These are phyloP conservation scores for Dactylellina sp. DNA, from an alignment of 2,329 filamentous ascomycete species.

Conservation along the genomic window DNA sequence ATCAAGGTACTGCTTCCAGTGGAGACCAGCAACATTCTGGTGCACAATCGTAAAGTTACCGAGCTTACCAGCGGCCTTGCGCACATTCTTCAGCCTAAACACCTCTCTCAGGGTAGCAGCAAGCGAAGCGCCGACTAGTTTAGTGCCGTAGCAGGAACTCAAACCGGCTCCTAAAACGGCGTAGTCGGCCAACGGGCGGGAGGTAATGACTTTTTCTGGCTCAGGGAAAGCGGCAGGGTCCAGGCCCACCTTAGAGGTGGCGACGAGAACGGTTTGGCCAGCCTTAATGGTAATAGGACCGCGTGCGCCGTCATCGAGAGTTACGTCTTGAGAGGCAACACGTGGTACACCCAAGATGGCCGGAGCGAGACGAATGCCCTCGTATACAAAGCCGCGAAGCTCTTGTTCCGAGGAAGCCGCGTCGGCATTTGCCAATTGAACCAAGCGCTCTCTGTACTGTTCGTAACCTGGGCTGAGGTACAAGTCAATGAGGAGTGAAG, in stretches of 20 bases:
- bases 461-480: constrained; percentile 68
- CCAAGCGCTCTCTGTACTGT: constrained; percentile 68
- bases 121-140: constrained; percentile 64
- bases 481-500: constrained; percentile 69
- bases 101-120: constrained; percentile 66
- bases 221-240: constrained; percentile 64
- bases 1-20: constrained; percentile 68
- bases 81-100: constrained; percentile 65
- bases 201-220: constrained; percentile 65
- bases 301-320: constrained; percentile 66
- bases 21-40: constrained; percentile 66
- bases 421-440: constrained; percentile 67
- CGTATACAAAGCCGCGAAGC: constrained; percentile 69
- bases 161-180: constrained; percentile 64
- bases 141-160: constrained; percentile 65
- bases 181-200: constrained; percentile 64
- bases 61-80: constrained; percentile 63
- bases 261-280: constrained; percentile 65
- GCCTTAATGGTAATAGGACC: constrained; percentile 67
- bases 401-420: constrained; percentile 65
- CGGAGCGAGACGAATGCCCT: constrained; percentile 69
- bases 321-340: constrained; percentile 65
- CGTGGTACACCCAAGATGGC: constrained; percentile 69
- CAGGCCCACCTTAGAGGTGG: constrained; percentile 65
- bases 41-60: constrained; percentile 66